Percentiles rank a stretch among this genome's conserved stretches.
Conservation (phyloP, 108 stramenopile genomes). For the Nitzschia inconspicua region DNA sequence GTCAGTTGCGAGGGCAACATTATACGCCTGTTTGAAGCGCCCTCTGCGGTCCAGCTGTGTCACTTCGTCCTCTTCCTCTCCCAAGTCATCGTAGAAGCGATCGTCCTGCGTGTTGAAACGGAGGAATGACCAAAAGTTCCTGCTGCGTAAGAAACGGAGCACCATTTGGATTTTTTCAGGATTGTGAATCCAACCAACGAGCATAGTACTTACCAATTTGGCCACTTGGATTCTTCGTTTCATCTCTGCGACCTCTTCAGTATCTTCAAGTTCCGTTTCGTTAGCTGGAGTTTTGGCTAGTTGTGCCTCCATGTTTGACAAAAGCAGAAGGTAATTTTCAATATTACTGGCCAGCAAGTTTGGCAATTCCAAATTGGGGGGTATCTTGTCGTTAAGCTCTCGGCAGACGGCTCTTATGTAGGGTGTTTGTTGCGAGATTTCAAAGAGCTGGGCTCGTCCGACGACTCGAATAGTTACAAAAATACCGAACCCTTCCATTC, state of each 20-base stretch:
- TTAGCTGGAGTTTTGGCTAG: slow-evolving; percentile 23
- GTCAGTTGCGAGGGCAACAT: slow-evolving; percentile 37
- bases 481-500: slow-evolving; percentile 62
- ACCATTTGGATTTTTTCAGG: slow-evolving; percentile 6
- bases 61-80: slow-evolving; percentile 40
- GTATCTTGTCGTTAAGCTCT: slow-evolving; percentile 54
- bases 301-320: slow-evolving; percentile 57
- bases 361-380: slow-evolving; percentile 43
- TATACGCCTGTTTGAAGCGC: slow-evolving; percentile 29
- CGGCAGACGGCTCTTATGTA: slow-evolving; percentile 58
- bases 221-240: slow-evolving; percentile 63
- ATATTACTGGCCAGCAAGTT: slow-evolving; percentile 54
- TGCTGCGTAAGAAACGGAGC: neutral
- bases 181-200: neutral
- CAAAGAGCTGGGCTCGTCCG: slow-evolving; percentile 54
- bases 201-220: slow-evolving; percentile 63
- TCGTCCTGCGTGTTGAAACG: slow-evolving; percentile 33
- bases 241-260: slow-evolving; percentile 34
- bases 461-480: slow-evolving; percentile 72
- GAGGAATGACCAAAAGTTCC: neutral
- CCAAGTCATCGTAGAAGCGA: slow-evolving; percentile 35
- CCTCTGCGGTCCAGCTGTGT: slow-evolving; percentile 12
- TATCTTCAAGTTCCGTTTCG: slow-evolving; percentile 28
- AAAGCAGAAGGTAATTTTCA: slow-evolving; percentile 43
- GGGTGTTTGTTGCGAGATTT: slow-evolving; percentile 56